Evolutionary conservation across 108 stramenopile species (phyloP).

Genomic region (Cyclotella atomus): DNA sequence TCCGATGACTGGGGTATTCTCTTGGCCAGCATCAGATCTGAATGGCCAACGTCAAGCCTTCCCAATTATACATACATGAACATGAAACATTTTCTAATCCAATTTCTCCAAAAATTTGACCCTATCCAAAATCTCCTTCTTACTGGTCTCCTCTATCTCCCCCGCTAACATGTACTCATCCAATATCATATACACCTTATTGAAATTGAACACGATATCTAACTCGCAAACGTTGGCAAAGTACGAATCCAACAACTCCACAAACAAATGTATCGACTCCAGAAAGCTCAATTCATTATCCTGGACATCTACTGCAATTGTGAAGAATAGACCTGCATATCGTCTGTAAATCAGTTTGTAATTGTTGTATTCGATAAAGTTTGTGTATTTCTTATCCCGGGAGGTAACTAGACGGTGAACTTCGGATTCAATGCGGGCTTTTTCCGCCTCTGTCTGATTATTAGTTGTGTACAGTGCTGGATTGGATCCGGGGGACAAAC

Average conservation of each 20-base stretch:
- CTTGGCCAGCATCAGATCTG: too few species aligned
- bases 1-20: not conserved
- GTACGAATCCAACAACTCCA: slow-evolving; percentile 98
- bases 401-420: slow-evolving; percentile 95
- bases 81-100: slow-evolving; percentile 78
- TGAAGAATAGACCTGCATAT: slow-evolving; percentile 99
- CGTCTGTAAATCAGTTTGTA: slow-evolving; percentile 99
- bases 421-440: slow-evolving; percentile 95
- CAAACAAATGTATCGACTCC: slow-evolving; percentile 99
- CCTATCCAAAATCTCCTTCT: slow-evolving; percentile 90
- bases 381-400: slow-evolving; percentile 98
- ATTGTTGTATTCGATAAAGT: slow-evolving; percentile 98
- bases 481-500: slow-evolving; percentile 19
- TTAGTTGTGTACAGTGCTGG: slow-evolving; percentile 29
- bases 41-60: too few species aligned
- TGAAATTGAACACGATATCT: slow-evolving; percentile 99
- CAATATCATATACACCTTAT: slow-evolving; percentile 96
- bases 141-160: slow-evolving; percentile 94
- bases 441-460: slow-evolving; percentile 86
- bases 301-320: slow-evolving; percentile 96
- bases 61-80: too few species aligned
- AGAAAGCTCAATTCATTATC: slow-evolving; percentile 98
- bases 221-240: slow-evolving; percentile 99
- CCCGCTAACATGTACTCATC: slow-evolving; percentile 99
- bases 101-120: slow-evolving; percentile 92